These are phyloP conservation scores for Saprolegnia diclina DNA, from an alignment of 352 stramenopile species.

Conservation along the genomic window DNA sequence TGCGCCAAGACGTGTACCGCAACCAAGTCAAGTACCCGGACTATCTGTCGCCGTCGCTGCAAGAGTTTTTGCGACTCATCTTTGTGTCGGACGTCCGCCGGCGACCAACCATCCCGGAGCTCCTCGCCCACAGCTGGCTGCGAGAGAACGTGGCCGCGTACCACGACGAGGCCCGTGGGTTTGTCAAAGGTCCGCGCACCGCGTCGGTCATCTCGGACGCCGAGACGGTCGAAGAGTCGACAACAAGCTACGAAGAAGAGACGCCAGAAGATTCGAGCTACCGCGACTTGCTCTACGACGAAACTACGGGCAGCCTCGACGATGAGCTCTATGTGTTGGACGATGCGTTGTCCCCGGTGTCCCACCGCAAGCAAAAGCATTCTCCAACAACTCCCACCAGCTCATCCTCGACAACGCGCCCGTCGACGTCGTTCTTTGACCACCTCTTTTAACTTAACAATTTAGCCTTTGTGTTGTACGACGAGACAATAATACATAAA, in stretches of 20 bases:
- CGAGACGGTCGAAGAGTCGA: conserved; percentile 27
- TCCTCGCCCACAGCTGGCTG: conserved; percentile 61
- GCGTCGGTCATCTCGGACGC: conserved; percentile 1
- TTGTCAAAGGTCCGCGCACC: neutral
- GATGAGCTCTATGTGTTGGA: neutral
- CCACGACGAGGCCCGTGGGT: neutral
- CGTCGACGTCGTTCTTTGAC: neutral
- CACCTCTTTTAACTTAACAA: neutral
- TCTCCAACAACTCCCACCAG: no score
- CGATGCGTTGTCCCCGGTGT: no score
- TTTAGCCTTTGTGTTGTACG: neutral
- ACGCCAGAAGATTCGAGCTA: neutral
- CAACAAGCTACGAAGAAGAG: conserved; percentile 41
- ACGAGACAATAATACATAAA: neutral
- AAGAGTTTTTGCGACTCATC: conserved; percentile 59
- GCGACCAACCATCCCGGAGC: conserved; percentile 51
- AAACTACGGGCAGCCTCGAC: neutral
- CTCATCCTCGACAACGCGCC: no score
- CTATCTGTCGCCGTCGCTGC: conserved; percentile 54
- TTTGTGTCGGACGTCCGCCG: conserved; percentile 55
- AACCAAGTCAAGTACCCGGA: conserved; percentile 62
- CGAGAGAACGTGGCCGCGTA: conserved; percentile 10
- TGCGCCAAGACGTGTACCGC: conserved; percentile 60
- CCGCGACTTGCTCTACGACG: conserved; percentile 18
- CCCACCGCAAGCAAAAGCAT: no score